Base-by-base conservation (phyloP, 768 basidiomycete genomes). In the Gloeostereum incarnatum region DNA sequence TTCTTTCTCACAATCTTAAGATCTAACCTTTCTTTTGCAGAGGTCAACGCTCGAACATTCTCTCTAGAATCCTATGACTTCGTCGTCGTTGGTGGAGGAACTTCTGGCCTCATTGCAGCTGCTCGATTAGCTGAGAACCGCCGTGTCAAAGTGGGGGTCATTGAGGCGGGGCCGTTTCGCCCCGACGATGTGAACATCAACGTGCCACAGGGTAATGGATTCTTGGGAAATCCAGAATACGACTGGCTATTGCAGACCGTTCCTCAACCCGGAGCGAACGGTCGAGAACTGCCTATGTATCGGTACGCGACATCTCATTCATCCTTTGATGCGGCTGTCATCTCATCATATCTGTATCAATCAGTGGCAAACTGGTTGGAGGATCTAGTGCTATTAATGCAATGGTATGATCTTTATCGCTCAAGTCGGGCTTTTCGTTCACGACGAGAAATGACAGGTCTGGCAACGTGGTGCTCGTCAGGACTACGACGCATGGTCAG, bases 381-480 rank as follows among this genome's bases (percentile, higher is more conserved):
- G 73, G 73, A 1, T 60, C 58, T 8, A 60, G 65, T 29, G 60
- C 65, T 8, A 58, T 71, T 47, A 73, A 75, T 49, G 64, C 61
- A 21, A 52, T n/a, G n/a, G n/a, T n/a, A n/a, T n/a, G n/a, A n/a
- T n/a, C n/a, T n/a, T n/a, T n/a, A n/a, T n/a, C n/a, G n/a, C n/a
- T n/a, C n/a, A n/a, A n/a, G n/a, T n/a, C n/a, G n/a, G n/a, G n/a
- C n/a, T n/a, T n/a, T n/a, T n/a, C n/a, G n/a, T n/a, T n/a, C n/a
- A n/a, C n/a, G n/a, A n/a, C n/a, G n/a, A n/a, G n/a, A n/a, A n/a
- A n/a, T n/a, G n/a, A n/a, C n/a, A 65, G 47, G 39, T 54, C 20
- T 61, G 58, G 38, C 49, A 51, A 0, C 44, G 59, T 14, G 56
- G 55, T 1, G 41, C 49, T 3, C 50, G 58, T 6, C 55, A 41